phyloP scores from a whole-genome alignment of 2,329 filamentous ascomycete genomes.

The Pseudogymnoascus sp. region DNA sequence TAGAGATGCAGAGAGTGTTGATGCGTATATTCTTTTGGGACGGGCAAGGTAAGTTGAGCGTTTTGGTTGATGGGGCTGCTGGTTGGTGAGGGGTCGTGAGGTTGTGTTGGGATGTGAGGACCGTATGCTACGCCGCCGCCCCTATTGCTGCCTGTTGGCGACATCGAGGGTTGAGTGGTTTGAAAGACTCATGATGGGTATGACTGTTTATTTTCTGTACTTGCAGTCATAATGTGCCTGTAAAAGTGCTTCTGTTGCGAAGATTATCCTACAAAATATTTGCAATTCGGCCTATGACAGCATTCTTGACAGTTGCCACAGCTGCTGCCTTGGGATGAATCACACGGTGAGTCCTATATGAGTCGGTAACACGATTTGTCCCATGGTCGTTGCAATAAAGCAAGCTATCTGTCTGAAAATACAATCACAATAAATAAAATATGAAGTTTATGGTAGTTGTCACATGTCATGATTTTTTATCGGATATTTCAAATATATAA shows the following conservation, averaged over 20 bases:
- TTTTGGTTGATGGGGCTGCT: neutral
- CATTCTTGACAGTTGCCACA: too few species aligned
- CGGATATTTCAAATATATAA: neutral
- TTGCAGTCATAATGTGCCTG: neutral
- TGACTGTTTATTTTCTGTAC: neutral
- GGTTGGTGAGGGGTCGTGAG: neutral
- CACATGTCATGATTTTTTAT: neutral
- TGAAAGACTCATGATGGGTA: neutral
- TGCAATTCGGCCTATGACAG: neutral
- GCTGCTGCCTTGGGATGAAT: neutral
- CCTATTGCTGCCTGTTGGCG: neutral
- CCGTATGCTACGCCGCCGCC: neutral
- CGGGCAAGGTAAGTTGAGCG: neutral
- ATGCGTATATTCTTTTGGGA: neutral
- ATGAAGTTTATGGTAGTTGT: too few species aligned
- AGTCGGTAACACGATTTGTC: neutral
- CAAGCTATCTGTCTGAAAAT: too few species aligned
- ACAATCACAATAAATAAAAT: too few species aligned
- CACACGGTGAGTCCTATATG: neutral
- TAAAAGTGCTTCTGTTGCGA: neutral
- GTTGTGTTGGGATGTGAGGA: neutral
- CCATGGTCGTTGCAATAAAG: neutral
- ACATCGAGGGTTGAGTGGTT: neutral
- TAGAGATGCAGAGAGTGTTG: neutral
- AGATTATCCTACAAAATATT: neutral